phyloP scores from a whole-genome alignment of 345 rosid species.

The Citrus inodora region DNA sequence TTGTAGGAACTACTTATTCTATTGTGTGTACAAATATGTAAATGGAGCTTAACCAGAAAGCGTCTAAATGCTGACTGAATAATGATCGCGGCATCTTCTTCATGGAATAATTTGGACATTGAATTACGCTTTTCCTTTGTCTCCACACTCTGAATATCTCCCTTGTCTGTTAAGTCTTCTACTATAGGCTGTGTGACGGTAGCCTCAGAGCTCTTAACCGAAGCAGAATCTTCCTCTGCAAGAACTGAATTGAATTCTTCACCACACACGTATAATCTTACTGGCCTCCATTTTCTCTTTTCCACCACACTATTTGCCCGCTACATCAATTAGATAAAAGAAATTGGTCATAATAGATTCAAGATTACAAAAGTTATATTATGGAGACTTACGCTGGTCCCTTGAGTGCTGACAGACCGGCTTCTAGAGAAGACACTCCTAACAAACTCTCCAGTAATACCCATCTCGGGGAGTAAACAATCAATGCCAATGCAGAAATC shows the following conservation, averaged over 20 bases:
- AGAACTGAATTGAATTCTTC: constrained; percentile 70
- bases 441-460: constrained; percentile 67
- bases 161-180: constrained; percentile 20
- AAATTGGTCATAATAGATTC: not conserved
- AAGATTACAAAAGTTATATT: not conserved
- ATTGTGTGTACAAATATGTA: not conserved
- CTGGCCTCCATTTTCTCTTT: constrained; percentile 62
- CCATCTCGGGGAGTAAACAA: constrained; percentile 43
- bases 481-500: constrained; percentile 7
- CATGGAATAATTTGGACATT: constrained; percentile 39
- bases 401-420: constrained; percentile 41
- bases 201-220: constrained; percentile 57
- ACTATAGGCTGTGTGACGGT: constrained; percentile 36
- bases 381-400: constrained; percentile 37
- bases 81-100: constrained; percentile 73
- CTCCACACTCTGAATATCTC: constrained; percentile 28
- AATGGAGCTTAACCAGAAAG: constrained; percentile 43
- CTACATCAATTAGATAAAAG: not conserved
- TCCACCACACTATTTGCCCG: constrained; percentile 55
- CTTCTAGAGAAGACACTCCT: constrained; percentile 66
- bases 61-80: constrained; percentile 73
- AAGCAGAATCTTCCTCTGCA: constrained; percentile 77
- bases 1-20: not conserved
- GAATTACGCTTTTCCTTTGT: constrained; percentile 45
- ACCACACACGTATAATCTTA: constrained; percentile 74